Evolutionary conservation across 108 stramenopile genomes (phyloP).

Genomic region (Aurantiochytrium sp.): DNA sequence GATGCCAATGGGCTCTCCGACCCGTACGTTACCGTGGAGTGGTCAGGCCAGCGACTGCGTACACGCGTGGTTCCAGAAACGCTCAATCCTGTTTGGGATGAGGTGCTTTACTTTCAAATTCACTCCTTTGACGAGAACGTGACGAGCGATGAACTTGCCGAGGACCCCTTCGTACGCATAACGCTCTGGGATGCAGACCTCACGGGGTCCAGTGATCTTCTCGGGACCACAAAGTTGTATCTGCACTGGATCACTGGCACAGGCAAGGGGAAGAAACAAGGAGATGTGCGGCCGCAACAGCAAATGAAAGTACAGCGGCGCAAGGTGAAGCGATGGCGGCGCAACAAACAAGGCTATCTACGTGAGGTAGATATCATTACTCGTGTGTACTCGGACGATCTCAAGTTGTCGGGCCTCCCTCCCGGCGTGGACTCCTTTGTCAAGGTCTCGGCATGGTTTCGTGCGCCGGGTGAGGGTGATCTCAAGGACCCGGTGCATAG

Average conservation of each 20-base stretch:
- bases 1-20: conserved; percentile 8
- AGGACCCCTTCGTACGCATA: background rate
- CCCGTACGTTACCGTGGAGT: background rate
- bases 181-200: background rate
- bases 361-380: background rate
- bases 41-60: background rate
- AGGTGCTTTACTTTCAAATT: background rate
- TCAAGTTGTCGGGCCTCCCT: background rate
- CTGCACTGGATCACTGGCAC: background rate
- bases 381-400: background rate
- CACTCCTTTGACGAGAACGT: background rate
- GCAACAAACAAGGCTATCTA: background rate
- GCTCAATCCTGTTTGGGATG: background rate
- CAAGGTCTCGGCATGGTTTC: background rate
- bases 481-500: background rate
- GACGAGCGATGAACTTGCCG: background rate
- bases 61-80: background rate
- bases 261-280: background rate
- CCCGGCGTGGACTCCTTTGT: background rate
- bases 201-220: background rate
- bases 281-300: background rate
- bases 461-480: background rate
- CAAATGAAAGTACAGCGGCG: background rate
- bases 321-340: background rate
- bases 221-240: background rate